These are phyloP conservation scores for Podospora pseudoanserina DNA, from an alignment of 495 filamentous ascomycete species.

Conservation along the genomic window DNA sequence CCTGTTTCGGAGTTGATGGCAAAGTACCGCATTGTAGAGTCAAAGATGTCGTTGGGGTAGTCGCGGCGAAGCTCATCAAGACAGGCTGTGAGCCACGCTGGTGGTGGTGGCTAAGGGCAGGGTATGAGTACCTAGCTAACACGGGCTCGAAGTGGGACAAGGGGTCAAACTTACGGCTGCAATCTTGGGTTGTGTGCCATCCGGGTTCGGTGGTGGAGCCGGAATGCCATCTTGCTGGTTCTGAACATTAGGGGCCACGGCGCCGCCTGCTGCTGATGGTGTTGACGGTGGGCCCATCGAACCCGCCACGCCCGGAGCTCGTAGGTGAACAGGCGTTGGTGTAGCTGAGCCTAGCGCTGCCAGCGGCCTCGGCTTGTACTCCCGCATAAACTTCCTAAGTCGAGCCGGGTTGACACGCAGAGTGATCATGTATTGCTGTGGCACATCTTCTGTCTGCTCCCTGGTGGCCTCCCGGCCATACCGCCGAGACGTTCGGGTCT, in stretches of 20 bases:
- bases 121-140: slow-evolving; percentile 1
- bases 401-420: slow-evolving; percentile 64
- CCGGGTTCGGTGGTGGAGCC: slow-evolving; percentile 56
- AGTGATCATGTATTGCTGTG: slow-evolving; percentile 63
- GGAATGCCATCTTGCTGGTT: slow-evolving; percentile 63
- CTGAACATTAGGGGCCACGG: slow-evolving; percentile 30
- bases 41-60: slow-evolving; percentile 77
- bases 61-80: slow-evolving; percentile 58
- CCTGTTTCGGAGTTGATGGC: slow-evolving; percentile 67
- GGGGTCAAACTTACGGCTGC: slow-evolving; percentile 47
- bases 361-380: slow-evolving; percentile 38
- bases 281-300: slow-evolving; percentile 60
- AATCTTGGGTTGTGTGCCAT: slow-evolving; percentile 48
- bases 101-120: slow-evolving; percentile 53
- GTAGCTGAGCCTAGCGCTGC: slow-evolving; percentile 38
- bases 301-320: slow-evolving; percentile 51
- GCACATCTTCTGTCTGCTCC: slow-evolving; percentile 67
- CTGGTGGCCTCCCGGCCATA: slow-evolving; percentile 53
- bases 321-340: slow-evolving; percentile 50
- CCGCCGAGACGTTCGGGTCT: slow-evolving; percentile 63
- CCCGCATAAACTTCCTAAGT: slow-evolving; percentile 55
- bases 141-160: not conserved
- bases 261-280: slow-evolving; percentile 33
- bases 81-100: slow-evolving; percentile 70
- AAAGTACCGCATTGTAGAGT: slow-evolving; percentile 81